Base-by-base conservation (phyloP, 768 basidiomycete species). In the Tulasnella calospora region DNA sequence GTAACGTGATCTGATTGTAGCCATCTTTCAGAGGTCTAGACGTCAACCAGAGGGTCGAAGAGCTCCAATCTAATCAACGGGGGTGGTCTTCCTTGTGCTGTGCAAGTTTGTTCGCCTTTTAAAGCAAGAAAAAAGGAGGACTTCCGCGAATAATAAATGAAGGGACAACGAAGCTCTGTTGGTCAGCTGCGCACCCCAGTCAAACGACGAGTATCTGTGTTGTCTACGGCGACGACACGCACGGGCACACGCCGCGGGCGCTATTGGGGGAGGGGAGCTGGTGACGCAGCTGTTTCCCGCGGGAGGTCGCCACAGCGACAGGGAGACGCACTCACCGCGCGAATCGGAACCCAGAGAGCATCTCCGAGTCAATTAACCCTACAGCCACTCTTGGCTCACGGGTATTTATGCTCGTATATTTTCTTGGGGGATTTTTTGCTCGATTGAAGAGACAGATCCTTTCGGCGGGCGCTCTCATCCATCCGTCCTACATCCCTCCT, bases 281-380 rank as follows among this genome's bases (percentile, higher is more conserved):
- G 61, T 67, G 61, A 67, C 61, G 61, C 61, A 67, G 61, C 19
- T 67, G 61, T 67, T 67, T 67, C 61, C 61, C 61, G 61, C 61
- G 61, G n/a, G n/a, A 67, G 61, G 61, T 67, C 61, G 61, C 61
- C 61, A 67, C 61, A 67, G 61, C 61, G 61, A 67, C 61, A 27
- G 30, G n/a, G 15, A 23, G 61, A 30, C 27, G 5, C 13, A 15
- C 44, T 15, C 44, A 44, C 61, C 61, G 61, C 27, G 61, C 61
- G 23, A 23, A 33, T 67, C 61, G 61, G 61, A 67, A 44, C 44
- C 44, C 51, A 51, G 9, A n/a, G 51, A 51, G 51, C 51, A 12
- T 51, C 51, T 51, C 51, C 51, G 61, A 35, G 33, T 67, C n/a
- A 67, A 30, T 17, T 30, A 67, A 35, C 61, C 61, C 61, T 67